Evolutionary conservation across 768 basidiomycete genomes (phyloP), one percentile per base, ranked within the genome.

Genomic region (Steccherinum ochraceum): DNA sequence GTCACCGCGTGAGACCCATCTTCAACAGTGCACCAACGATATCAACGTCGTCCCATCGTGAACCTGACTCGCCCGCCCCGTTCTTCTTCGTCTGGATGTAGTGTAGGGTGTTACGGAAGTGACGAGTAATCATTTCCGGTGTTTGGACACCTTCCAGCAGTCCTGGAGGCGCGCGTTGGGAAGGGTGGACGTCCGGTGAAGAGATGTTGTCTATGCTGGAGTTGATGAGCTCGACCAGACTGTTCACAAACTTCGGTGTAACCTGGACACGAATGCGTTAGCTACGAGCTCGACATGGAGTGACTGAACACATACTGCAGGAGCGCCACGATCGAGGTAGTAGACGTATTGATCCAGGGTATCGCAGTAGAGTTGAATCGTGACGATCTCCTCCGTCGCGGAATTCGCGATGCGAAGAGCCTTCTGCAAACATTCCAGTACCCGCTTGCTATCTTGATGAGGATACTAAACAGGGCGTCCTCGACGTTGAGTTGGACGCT

Each of bases 371-470:
- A 98, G 75, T 64, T 97, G 95, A 2, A 97, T 86, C 2, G 91
- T 97, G 35, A 96, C 90, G 55, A 98, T 89, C 61, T 97, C 94
- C 67, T 98, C 96, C 48, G 93, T 94, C 21, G 91, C 91, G 2
- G 92, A 93, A 61, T 94, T 93, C 4, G 96, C 96, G 60, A 96
- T 97, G 2, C 95, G 83, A 21, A 98, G 75, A 3, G 93, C 90
- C 65, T 98, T 98, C 66, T 99, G 96, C 25, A 99, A 75, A 64
- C 96, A 99, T 67, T 99, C 96, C 25, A 99, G 73, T 0, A 99
- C 94, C 20, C 96, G 89, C 62, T 97, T 97, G 68, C 93, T 94
- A 63, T 99, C 96, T 58, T 92, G 86, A 62, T 89, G 86, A 40
- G 89, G 89, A 61, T 83, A 87, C 89, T 88, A 55, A 1, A 23